These are phyloP conservation scores for Malassezia slooffiae DNA, from an alignment of 1,284 basidiomycete species.

Conservation along the genomic window DNA sequence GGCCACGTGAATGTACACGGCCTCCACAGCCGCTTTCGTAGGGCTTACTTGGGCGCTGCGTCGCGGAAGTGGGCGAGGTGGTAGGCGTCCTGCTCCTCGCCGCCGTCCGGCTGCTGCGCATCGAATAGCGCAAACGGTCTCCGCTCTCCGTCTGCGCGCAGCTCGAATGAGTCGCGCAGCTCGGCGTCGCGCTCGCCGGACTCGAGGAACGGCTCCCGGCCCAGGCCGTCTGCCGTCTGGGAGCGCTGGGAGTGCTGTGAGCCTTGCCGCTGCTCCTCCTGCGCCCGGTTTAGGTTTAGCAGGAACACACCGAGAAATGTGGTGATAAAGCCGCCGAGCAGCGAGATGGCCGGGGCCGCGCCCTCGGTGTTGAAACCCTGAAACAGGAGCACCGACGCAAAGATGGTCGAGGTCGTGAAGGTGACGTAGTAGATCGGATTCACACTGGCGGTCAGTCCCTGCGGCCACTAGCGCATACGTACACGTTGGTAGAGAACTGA, in stretches of 20 bases:
- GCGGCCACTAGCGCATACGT: constrained; percentile 49
- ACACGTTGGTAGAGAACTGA: constrained; percentile 95
- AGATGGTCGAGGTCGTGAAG: constrained; percentile 90
- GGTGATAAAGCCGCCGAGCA: constrained; percentile 43
- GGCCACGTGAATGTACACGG: too few relatives aligned
- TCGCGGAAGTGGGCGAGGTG: constrained; percentile 4
- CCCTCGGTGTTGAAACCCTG: constrained; percentile 88
- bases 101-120: too few relatives aligned
- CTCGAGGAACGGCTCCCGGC: too few relatives aligned
- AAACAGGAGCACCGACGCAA: constrained; percentile 90
- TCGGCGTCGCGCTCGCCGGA: not conserved
- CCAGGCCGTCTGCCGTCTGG: too few relatives aligned
- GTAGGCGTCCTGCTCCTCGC: not conserved
- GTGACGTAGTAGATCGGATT: constrained; percentile 98
- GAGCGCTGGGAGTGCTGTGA: too few relatives aligned
- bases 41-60: too few relatives aligned
- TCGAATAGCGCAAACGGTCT: too few relatives aligned
- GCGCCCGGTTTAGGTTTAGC: constrained; percentile 44
- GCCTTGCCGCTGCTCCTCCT: too few relatives aligned
- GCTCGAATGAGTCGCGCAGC: constrained; percentile 3
- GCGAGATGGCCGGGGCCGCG: constrained; percentile 52
- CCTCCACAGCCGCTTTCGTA: too few relatives aligned
- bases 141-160: not conserved
- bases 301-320: constrained; percentile 46
- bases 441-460: constrained; percentile 56